These are phyloP conservation scores for Pseudoturritis turrita DNA, from an alignment of 345 rosid species.

Conservation along the genomic window DNA sequence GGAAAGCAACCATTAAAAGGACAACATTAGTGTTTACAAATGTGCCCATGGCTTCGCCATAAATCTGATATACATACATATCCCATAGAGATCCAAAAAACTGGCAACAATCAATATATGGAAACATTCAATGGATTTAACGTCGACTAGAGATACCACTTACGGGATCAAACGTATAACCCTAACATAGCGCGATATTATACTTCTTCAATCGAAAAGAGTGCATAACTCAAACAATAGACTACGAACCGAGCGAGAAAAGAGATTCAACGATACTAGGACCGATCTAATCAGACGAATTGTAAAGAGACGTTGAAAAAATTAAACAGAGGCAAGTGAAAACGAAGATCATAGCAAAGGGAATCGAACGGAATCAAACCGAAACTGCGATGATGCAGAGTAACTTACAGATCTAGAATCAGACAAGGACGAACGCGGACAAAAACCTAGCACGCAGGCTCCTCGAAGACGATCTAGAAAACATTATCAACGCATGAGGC, in stretches of 20 bases:
- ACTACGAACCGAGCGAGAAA: not conserved
- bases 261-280: not conserved
- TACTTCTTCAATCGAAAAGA: not conserved
- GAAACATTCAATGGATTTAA: not conserved
- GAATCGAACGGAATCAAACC: not conserved
- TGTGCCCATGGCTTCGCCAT: not conserved
- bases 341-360: not conserved
- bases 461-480: constrained; percentile 13
- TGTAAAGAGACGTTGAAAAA: not conserved
- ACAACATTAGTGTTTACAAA: not conserved
- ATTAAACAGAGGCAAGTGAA: not conserved
- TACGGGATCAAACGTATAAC: not conserved
- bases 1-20: not conserved
- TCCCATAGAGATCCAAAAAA: not conserved
- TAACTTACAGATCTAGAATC: constrained; percentile 23
- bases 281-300: not conserved
- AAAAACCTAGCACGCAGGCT: constrained; percentile 1
- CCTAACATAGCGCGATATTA: not conserved
- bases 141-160: not conserved
- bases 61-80: not conserved
- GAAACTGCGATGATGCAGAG: not conserved
- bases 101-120: not conserved
- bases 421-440: not conserved
- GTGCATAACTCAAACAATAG: not conserved
- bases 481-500: not conserved